Base-by-base conservation (phyloP, 2,329 filamentous ascomycete species). In the Alternaria gaisen region DNA sequence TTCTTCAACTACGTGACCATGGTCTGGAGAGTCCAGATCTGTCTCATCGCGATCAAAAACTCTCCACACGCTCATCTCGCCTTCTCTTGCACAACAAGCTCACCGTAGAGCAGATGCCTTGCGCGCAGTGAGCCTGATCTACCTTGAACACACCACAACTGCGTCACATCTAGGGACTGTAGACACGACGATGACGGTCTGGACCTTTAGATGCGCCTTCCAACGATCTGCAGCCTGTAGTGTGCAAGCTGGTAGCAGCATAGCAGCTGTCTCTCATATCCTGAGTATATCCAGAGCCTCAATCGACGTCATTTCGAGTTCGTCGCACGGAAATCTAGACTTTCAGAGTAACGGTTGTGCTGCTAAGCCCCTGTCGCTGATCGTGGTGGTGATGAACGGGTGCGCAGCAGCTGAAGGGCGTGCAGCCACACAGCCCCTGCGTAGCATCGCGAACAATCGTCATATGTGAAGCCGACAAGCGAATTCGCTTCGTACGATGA, bases 11-110 rank as follows among this genome's bases (percentile, higher is more conserved):
- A 30, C 28, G 11, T 40, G 26, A 10, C 30, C 38, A 30, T 34
- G 18, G 30, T 30, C 16, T 22, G 18, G 24, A 22, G 36, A 53
- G 54, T 60, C 61, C 54, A 66, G 64, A 64, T 50, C 62, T 18
- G 11, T 43, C 32, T 52, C 53, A 63, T 66, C 59, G 61, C 50
- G 58, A 65, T 66, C 62, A 11, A 26, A 63, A 34, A 51, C 48
- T 46, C 38, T 51, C 61, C 58, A 60, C 55, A 64, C 22, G 32
- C 42, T 47, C 56, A 53, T 52, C 34, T 50, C 18, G 44, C 53
- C 41, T 28, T 28, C 41, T 43, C 22, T 16, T 43, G 52, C 44
- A 32, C 38, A 22, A 34, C 57, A 24, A 50, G 57, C 18, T 52
- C 59, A 60, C 36, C 53, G 44, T 46, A 50, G n/a, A 51, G 32